Evolutionary conservation across 2,329 filamentous ascomycete genomes (phyloP), one percentile per base, ranked within the genome.

Genomic region (Boeremia lycopersici): DNA sequence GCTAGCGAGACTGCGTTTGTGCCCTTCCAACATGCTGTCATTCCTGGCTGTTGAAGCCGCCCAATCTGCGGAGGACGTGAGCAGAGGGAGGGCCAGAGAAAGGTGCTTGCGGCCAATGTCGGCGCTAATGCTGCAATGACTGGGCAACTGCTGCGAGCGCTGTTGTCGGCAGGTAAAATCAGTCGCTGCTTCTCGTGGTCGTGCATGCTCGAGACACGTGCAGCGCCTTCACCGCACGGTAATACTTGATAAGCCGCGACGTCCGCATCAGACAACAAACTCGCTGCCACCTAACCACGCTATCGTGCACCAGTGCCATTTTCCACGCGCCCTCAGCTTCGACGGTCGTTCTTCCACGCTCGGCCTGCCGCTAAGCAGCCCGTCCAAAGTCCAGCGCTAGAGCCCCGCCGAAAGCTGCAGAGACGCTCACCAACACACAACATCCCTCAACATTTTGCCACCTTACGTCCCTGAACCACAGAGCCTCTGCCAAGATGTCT

Each of bases 401-500:
- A 63, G 65, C 68, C 65, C 61, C 62, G 60, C 67, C 65, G 62
- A 72, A 71, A 73, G 61, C 68, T 72, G 68, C 68, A 68, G 57
- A 45, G 56, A 40, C 60, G 57, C 60, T 70, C 65, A 71, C 70
- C 65, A 68, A 65, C 61, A 56, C 64, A 60, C 60, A 62, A 56
- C 60, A 60, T 49, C 57, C 49, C 65, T 68, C 71, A 68, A 68
- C 70, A 68, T 67, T 67, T 61, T 59, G 65, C 65, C 61, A 64
- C 68, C 52, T 59, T 52, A 56, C 57, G 54, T 53, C 62, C 54
- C 65, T 58, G 63, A 62, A 61, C 58, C 65, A 61, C 56, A 57
- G 56, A 61, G 39, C 56, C 62, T 53, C 54, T 64, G 64, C 62
- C 67, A 78, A 61, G 63, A 88, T 88, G 86, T 86, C 86, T 74